These are phyloP conservation scores for Vickermania ingenoplastis DNA, from an alignment of 208 protist species.

Conservation along the genomic window DNA sequence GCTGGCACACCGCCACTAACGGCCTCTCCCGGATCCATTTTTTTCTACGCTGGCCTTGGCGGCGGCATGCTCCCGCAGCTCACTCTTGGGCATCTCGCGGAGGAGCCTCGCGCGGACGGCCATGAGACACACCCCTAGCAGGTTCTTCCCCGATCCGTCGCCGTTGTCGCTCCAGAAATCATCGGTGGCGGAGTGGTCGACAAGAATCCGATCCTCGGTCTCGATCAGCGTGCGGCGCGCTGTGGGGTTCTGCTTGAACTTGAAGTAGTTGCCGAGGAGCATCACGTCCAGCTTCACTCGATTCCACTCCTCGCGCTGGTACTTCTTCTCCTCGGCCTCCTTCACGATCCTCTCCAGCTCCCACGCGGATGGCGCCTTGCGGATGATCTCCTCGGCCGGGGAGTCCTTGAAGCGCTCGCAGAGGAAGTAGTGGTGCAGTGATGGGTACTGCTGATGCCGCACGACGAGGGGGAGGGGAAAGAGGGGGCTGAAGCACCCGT, in stretches of 20 bases:
- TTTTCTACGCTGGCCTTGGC: no score
- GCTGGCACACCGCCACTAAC: no score
- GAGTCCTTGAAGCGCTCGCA: constrained; percentile 67
- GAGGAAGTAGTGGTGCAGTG: constrained; percentile 79
- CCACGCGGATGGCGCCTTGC: constrained; percentile 54
- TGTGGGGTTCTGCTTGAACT: constrained; percentile 81
- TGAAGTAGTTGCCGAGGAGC: constrained; percentile 82
- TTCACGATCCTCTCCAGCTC: constrained; percentile 68
- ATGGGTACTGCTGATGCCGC: constrained; percentile 70
- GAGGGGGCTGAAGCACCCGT: constrained; percentile 68
- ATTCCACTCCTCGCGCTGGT: constrained; percentile 73
- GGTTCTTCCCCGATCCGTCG: constrained; percentile 75
- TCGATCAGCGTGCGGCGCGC: constrained; percentile 40
- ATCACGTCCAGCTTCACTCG: constrained; percentile 77
- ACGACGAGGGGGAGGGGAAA: constrained; percentile 72
- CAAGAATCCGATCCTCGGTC: constrained; percentile 50
- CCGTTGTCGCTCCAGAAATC: constrained; percentile 83
- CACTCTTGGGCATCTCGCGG: constrained; percentile 8
- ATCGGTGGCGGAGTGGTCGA: constrained; percentile 71
- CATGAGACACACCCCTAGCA: constrained; percentile 77
- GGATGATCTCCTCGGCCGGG: constrained; percentile 35
- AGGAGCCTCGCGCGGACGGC: constrained; percentile 42
- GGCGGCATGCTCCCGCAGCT: constrained; percentile 10
- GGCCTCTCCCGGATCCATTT: no score
- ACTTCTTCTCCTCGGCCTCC: constrained; percentile 39